These are phyloP conservation scores for Cladosporium sp. DNA, from an alignment of 2,329 filamentous ascomycete species.

Conservation along the genomic window DNA sequence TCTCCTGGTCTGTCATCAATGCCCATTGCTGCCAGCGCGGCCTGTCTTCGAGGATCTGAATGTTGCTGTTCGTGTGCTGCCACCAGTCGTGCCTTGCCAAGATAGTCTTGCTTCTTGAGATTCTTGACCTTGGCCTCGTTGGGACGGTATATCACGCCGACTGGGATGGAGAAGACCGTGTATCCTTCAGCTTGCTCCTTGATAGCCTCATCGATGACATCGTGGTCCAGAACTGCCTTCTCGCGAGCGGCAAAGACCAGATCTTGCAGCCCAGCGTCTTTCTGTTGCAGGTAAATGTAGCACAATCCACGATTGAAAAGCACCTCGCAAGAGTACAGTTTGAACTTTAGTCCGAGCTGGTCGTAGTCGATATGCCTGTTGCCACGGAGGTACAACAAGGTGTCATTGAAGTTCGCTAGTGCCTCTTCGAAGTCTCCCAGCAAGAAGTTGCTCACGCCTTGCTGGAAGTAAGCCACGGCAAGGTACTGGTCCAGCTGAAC, in stretches of 20 bases:
- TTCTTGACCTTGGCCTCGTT: constrained; percentile 99
- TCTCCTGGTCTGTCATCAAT: constrained; percentile 80
- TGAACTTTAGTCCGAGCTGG: constrained; percentile 91
- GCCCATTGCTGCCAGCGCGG: constrained; percentile 48
- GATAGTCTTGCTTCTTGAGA: constrained; percentile 94
- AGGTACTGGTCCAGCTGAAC: constrained; percentile 91
- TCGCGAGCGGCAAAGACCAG: constrained; percentile 88
- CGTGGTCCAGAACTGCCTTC: constrained; percentile 93
- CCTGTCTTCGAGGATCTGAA: constrained; percentile 31
- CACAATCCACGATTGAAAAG: constrained; percentile 96
- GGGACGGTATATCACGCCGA: constrained; percentile 90
- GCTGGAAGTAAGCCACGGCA: constrained; percentile 96
- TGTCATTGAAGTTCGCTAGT: constrained; percentile 97
- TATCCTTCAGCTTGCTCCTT: constrained; percentile 94
- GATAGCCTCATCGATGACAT: constrained; percentile 97
- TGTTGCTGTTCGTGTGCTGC: constrained; percentile 57
- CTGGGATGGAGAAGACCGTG: constrained; percentile 96
- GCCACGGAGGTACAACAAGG: constrained; percentile 86
- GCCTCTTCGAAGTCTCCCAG: constrained; percentile 97
- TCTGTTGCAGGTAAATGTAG: constrained; percentile 95
- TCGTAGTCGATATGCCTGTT: constrained; percentile 99
- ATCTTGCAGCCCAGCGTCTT: constrained; percentile 87
- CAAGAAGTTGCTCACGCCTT: constrained; percentile 96
- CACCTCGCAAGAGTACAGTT: constrained; percentile 95
- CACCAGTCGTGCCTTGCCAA: constrained; percentile 91